These are phyloP conservation scores for Auriscalpium vulgare DNA, from an alignment of 768 basidiomycete species.

Conservation along the genomic window DNA sequence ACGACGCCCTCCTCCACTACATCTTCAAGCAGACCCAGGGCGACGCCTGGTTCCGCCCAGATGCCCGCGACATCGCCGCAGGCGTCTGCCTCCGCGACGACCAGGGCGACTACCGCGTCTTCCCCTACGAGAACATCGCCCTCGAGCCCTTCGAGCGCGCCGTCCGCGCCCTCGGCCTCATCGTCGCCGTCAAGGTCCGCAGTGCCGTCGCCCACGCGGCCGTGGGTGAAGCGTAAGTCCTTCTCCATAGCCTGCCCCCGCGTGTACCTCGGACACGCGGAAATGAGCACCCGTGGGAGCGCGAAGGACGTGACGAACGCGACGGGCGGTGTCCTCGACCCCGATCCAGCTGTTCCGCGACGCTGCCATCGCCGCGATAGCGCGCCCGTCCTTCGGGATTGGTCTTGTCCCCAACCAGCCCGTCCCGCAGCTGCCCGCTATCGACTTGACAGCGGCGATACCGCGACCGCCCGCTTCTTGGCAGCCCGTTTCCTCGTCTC, in stretches of 20 bases:
- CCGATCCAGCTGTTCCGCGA: too few relatives aligned
- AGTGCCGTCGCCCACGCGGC: conserved; percentile 45
- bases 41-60: conserved; percentile 48
- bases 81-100: conserved; percentile 45
- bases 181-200: conserved; percentile 46
- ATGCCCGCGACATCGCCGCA: conserved; percentile 37
- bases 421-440: too few relatives aligned
- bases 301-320: not conserved
- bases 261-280: not conserved
- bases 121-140: conserved; percentile 44
- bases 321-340: too few relatives aligned
- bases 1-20: conserved; percentile 36
- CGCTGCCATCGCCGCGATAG: too few relatives aligned
- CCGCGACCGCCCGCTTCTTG: not conserved
- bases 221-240: conserved; percentile 35
- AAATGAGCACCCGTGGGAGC: not conserved
- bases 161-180: conserved; percentile 42
- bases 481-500: too few relatives aligned
- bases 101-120: conserved; percentile 42
- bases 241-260: not conserved
- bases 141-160: conserved; percentile 50
- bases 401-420: too few relatives aligned
- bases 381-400: too few relatives aligned
- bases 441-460: not conserved
- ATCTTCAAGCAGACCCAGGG: conserved; percentile 40